Base-by-base conservation (phyloP, 2,329 filamentous ascomycete genomes). In the Fusarium tanahbumbuense region DNA sequence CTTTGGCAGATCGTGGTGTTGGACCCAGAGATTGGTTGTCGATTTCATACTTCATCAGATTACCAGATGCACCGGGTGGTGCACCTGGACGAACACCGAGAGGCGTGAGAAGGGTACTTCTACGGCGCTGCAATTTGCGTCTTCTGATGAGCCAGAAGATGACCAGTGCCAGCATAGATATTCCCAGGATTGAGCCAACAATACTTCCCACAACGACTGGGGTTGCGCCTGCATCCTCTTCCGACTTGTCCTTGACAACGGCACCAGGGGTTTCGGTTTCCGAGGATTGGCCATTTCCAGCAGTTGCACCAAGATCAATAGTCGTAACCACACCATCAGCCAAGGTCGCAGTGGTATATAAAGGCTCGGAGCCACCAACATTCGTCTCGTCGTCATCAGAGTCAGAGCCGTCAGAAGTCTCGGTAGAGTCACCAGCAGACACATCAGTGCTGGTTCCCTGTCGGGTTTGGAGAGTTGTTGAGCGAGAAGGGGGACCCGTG, bases 121-220 rank as follows among this genome's bases (percentile, higher is more conserved):
- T 81, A 40, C 83, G 81, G n/a, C 56, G 62, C 72, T 79, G 82
- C 70, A 79, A 78, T 47, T 79, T 70, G 54, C 76, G 66, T 45
- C 81, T 80, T 67, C 84, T 84, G 50, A 82, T 83, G 67, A 86
- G 80, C 86, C 85, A 89, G 12, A 87, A 69, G 5, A 87, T 65
- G 12, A 67, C 56, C 42, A 88, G 81, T 1, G 78, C 81, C 23
- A 87, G 70, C 18, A 88, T 61, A 6, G 81, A 80, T 37, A 79
- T 32, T 18, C 67, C 77, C 1, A 83, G 81, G 3, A 86, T 74
- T 6, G 83, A 83, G 28, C 86, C 87, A 7, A 87, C 76, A 5
- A 87, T 83, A 41, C 86, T 83, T 12, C 84, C 86, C 2, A 84
- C 84, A 45, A 89, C 81, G 8, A 83, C 82, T 8, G 73, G 74